These are phyloP conservation scores for Castanea sativa DNA, from an alignment of 306 rosid species.

Conservation along the genomic window DNA sequence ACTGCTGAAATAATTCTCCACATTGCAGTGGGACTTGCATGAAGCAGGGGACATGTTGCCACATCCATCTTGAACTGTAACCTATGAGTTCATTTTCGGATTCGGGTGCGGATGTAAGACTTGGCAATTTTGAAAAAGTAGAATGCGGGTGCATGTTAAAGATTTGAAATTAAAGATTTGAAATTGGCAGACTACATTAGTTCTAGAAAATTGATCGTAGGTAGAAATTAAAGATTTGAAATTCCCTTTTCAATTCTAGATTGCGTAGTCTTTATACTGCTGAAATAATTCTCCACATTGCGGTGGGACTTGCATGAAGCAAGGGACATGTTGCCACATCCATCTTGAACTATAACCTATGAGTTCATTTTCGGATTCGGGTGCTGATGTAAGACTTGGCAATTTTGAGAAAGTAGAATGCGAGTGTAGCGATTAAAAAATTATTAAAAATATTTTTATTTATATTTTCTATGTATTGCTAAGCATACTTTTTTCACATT, in stretches of 20 bases:
- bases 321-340: constrained; percentile 12
- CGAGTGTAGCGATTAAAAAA: too few relatives aligned
- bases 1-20: constrained; percentile 24
- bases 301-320: constrained; percentile 18
- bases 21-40: constrained; percentile 9
- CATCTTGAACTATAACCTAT: constrained; percentile 1
- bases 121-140: too few relatives aligned
- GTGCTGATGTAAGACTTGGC: too few relatives aligned
- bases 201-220: constrained; percentile 16
- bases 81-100: too few relatives aligned
- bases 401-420: too few relatives aligned
- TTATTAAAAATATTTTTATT: too few relatives aligned
- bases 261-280: constrained; percentile 21
- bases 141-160: too few relatives aligned
- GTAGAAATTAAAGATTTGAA: background rate
- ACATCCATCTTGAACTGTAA: constrained; percentile 12
- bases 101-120: too few relatives aligned
- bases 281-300: constrained; percentile 20
- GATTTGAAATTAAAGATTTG: too few relatives aligned
- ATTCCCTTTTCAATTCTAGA: constrained; percentile 2
- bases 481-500: too few relatives aligned
- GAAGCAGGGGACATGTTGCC: constrained; percentile 19
- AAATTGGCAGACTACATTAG: constrained; percentile 11
- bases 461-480: too few relatives aligned
- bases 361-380: too few relatives aligned